phyloP scores from a whole-genome alignment of 208 protist genomes.

The Naegleria fowleri region DNA sequence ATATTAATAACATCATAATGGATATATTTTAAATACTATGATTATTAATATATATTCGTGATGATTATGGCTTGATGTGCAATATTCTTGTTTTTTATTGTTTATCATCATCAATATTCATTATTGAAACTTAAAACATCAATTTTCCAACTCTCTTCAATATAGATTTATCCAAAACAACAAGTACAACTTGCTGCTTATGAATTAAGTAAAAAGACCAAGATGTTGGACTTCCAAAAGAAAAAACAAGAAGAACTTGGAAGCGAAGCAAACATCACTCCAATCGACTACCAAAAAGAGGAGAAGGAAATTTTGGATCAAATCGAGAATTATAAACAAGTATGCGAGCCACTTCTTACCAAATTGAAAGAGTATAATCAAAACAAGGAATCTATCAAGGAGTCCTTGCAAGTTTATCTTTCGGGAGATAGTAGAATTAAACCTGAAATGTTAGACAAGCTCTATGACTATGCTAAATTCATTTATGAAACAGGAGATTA shows the following conservation, averaged over 20 bases:
- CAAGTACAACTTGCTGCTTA: neutral
- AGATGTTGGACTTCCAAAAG: neutral
- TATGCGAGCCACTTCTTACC: neutral
- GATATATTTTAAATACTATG: neutral
- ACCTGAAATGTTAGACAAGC: neutral
- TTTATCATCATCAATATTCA: neutral
- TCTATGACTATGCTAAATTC: neutral
- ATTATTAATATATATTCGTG: neutral
- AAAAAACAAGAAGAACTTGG: neutral
- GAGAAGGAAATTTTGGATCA: neutral
- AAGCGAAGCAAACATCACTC: neutral
- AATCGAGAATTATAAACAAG: neutral
- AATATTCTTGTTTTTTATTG: no score
- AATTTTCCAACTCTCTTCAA: neutral
- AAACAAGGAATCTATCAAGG: neutral
- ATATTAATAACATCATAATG: neutral
- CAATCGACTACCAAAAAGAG: neutral
- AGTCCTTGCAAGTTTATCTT: neutral
- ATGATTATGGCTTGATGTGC: neutral
- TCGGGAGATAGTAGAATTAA: neutral
- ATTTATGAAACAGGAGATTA: neutral
- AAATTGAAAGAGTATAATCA: neutral
- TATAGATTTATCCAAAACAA: conserved; percentile 1
- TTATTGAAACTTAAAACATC: no score
- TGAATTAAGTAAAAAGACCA: neutral